Conservation (phyloP, 805 yeast species). For the Metschnikowia orientalis region DNA sequence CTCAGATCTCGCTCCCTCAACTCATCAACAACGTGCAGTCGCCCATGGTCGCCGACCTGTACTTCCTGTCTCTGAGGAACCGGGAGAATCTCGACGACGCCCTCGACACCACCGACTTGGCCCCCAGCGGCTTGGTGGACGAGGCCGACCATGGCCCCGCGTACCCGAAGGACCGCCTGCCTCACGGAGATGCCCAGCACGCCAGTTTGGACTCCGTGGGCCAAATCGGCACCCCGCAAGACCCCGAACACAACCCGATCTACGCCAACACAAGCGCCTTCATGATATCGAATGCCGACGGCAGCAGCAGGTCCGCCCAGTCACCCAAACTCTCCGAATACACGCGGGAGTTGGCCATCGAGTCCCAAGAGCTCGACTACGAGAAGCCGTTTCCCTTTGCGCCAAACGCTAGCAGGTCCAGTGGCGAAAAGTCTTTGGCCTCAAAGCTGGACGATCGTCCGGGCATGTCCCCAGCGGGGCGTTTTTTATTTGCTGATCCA, state of each 20-base stretch:
- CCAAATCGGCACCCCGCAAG: neutral
- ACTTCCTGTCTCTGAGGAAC: conserved; percentile 11
- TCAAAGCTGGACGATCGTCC: conserved; percentile 5
- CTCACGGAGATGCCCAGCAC: neutral
- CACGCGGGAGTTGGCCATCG: conserved; percentile 15
- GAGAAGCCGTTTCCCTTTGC: conserved; percentile 14
- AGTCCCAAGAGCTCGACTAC: conserved; percentile 12
- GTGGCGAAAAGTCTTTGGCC: conserved; percentile 10
- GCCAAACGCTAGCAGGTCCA: conserved; percentile 13
- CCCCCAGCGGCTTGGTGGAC: conserved; percentile 3
- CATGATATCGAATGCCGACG: conserved; percentile 13
- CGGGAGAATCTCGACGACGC: conserved; percentile 2
- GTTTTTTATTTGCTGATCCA: conserved; percentile 1
- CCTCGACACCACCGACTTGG: conserved; percentile 4
- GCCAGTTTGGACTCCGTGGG: neutral
- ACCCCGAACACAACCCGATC: too few species aligned
- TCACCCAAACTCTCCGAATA: conserved; percentile 15
- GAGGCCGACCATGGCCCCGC: conserved; percentile 5
- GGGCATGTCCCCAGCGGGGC: conserved; percentile 8
- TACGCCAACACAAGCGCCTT: conserved; percentile 16
- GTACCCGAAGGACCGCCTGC: too few species aligned
- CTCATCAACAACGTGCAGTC: conserved; percentile 9
- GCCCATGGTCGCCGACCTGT: conserved; percentile 17
- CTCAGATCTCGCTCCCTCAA: conserved; percentile 13
- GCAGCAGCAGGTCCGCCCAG: conserved; percentile 9